phyloP scores from a whole-genome alignment of 805 yeast genomes.

The Ogataea saltuana region DNA sequence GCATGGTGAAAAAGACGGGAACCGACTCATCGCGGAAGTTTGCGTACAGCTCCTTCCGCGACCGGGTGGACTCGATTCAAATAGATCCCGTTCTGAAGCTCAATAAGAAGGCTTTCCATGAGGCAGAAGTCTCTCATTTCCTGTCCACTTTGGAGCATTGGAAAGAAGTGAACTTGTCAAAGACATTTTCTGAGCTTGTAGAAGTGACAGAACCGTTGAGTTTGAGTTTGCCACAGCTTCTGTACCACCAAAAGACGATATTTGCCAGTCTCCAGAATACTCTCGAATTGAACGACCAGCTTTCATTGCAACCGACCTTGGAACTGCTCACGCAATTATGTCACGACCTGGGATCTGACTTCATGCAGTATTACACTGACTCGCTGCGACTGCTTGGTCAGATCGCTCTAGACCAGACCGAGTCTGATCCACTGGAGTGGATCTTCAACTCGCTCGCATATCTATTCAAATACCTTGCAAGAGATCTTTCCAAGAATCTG shows the following conservation, averaged over 20 bases:
- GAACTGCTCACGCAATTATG: constrained; percentile 83
- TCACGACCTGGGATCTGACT: constrained; percentile 92
- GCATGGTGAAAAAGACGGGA: constrained; percentile 39
- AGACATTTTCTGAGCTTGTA: constrained; percentile 63
- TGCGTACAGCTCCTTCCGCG: constrained; percentile 75
- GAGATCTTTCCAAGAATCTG: constrained; percentile 60
- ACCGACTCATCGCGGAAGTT: constrained; percentile 61
- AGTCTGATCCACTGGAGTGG: constrained; percentile 74
- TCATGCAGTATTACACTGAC: constrained; percentile 60
- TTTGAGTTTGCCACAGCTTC: constrained; percentile 76
- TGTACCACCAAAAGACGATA: constrained; percentile 68
- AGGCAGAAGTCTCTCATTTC: constrained; percentile 77
- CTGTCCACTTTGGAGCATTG: constrained; percentile 79
- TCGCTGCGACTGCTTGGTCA: constrained; percentile 53
- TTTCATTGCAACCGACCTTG: constrained; percentile 76
- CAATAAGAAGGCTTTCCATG: constrained; percentile 61
- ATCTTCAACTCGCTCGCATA: constrained; percentile 83
- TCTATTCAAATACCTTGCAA: constrained; percentile 82
- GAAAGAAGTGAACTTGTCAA: constrained; percentile 82
- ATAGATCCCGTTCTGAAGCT: constrained; percentile 68
- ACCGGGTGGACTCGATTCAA: constrained; percentile 77
- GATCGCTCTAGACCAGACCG: constrained; percentile 49
- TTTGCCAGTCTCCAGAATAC: constrained; percentile 42
- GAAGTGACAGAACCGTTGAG: constrained; percentile 53
- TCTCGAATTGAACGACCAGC: constrained; percentile 58